Evolutionary conservation across 108 stramenopile species (phyloP).

Genomic region (Mediolabrus comicus): DNA sequence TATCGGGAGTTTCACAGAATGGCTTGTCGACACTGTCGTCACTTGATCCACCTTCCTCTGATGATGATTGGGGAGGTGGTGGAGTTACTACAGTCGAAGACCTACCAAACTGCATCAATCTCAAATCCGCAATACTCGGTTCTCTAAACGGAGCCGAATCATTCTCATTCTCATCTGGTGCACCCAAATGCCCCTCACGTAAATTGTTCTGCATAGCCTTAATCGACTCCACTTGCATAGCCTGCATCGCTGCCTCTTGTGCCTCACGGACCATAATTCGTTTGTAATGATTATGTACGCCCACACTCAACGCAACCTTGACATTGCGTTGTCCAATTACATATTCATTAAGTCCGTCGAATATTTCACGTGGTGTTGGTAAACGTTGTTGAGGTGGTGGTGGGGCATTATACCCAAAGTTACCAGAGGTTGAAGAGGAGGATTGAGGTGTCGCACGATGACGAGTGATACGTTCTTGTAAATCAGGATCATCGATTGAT

Average conservation of each 20-base stretch:
- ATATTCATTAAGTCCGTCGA: slow-evolving; percentile 88
- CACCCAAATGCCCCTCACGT: slow-evolving; percentile 36
- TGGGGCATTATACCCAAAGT: not conserved
- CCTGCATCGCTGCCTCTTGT: slow-evolving; percentile 50
- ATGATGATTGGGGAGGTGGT: not conserved
- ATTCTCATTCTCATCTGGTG: slow-evolving; percentile 8
- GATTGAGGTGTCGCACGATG: slow-evolving; percentile 39
- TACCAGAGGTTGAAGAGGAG: not conserved
- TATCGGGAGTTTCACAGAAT: slow-evolving; percentile 29
- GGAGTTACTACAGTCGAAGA: slow-evolving; percentile 19
- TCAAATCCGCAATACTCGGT: slow-evolving; percentile 56
- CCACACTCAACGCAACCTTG: slow-evolving; percentile 91
- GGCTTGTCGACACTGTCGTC: not conserved
- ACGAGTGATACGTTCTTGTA: slow-evolving; percentile 36
- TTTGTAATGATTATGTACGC: slow-evolving; percentile 98
- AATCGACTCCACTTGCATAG: slow-evolving; percentile 24
- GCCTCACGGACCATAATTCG: slow-evolving; percentile 69
- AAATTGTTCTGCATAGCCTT: slow-evolving; percentile 27
- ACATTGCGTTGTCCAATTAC: slow-evolving; percentile 95
- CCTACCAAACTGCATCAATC: slow-evolving; percentile 70
- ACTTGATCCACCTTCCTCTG: not conserved
- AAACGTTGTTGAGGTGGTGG: slow-evolving; percentile 39
- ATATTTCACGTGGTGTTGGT: slow-evolving; percentile 83
- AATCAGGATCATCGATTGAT: slow-evolving; percentile 12
- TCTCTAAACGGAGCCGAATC: slow-evolving; percentile 39